Base-by-base conservation (phyloP, 2,329 filamentous ascomycete species). In the Diaporthe ilicicola region DNA sequence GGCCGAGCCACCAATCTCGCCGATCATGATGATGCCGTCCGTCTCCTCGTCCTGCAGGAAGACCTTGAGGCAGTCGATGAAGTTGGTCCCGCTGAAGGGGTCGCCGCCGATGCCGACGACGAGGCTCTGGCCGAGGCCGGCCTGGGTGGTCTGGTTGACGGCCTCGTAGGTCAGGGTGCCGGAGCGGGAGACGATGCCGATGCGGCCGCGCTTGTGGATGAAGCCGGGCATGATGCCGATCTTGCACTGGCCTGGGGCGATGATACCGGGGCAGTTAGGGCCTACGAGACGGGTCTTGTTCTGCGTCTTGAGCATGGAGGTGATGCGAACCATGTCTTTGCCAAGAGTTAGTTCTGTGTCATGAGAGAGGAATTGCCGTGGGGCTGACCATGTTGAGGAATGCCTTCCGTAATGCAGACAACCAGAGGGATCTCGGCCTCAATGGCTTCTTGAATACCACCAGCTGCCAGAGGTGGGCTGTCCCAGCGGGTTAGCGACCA, bases 211-310 rank as follows among this genome's bases (percentile, higher is more conserved):
- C 91, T 98, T 98, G 91, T 99, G 96, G 87, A 99, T 98, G 89
- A 98, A 98, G 79, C 96, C 96, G 75, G 96, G 94, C 96, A 99
- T 98, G 87, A 99, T 99, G 82, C 96, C 96, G 81, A 99, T 98
- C 89, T 99, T 99, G 91, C 96, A 99, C 90, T 97, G 95, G 78
- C 95, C 96, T 73, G 90, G 90, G 69, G 89, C 95, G 84, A 98
- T 98, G 85, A 98, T 95, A 83, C 95, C 96, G 75, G 96, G 96
- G 88, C 96, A 99, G 89, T 98, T 99, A 80, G 95, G 95, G 77
- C 95, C 95, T 74, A 98, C 94, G 79, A 99, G 90, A 81, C 96
- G 93, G 76, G 95, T 98, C 90, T 98, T 98, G 88, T 87, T 91
- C 87, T 99, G 96, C 69, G 95, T 94, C 90, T 98, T 98, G 82